Evolutionary conservation across 2,329 filamentous ascomycete genomes (phyloP).

Genomic region (Aureobasidium sp.): DNA sequence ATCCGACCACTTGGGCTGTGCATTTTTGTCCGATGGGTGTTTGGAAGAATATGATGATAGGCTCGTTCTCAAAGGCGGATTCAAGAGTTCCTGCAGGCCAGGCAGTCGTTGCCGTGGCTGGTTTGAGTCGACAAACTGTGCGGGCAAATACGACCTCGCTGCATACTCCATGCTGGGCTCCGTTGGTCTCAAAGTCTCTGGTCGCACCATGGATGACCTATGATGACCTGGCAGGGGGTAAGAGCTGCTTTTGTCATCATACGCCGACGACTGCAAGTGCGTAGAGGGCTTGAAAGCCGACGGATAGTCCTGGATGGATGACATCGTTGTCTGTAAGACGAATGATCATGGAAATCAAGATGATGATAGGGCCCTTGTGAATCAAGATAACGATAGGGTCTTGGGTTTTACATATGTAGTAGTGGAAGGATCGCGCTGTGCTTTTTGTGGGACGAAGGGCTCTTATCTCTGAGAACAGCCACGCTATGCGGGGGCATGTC

Average conservation of each 20-base stretch:
- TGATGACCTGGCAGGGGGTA: too few relatives aligned
- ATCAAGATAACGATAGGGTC: too few relatives aligned
- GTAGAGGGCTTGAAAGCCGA: not conserved
- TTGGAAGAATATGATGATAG: conserved; percentile 6
- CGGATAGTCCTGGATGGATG: conserved; percentile 4
- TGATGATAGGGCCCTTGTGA: too few relatives aligned
- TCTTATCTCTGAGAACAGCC: too few relatives aligned
- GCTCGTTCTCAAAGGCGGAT: conserved; percentile 14
- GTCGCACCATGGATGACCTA: conserved; percentile 1
- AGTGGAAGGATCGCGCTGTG: too few relatives aligned
- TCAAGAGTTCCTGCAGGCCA: conserved; percentile 20
- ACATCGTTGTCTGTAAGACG: conserved; percentile 10
- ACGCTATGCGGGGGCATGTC: too few relatives aligned
- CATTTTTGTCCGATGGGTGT: conserved; percentile 17
- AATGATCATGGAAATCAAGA: too few relatives aligned
- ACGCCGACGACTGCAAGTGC: not conserved
- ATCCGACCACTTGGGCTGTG: too few relatives aligned
- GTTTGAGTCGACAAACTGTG: not conserved
- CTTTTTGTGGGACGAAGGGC: too few relatives aligned
- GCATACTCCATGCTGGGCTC: conserved; percentile 14
- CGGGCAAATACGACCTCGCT: conserved; percentile 5
- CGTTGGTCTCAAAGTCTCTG: conserved; percentile 18
- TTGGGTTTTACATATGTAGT: too few relatives aligned
- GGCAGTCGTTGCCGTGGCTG: conserved; percentile 20
- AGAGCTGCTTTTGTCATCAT: not conserved